Base-by-base conservation (phyloP, 306 rosid species). In the Canavalia gladiata region DNA sequence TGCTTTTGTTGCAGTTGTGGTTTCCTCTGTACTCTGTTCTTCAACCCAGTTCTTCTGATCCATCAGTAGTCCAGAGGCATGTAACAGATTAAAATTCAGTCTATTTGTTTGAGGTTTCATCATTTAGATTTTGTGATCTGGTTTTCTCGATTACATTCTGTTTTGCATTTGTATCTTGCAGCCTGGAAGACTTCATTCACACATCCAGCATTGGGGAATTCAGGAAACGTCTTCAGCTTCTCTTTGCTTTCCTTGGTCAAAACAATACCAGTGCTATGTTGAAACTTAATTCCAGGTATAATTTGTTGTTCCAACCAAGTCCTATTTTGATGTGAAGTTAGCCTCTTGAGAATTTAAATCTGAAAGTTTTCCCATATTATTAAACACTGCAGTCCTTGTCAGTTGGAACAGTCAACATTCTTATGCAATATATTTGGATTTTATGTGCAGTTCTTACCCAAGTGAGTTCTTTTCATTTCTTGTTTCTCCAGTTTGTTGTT, bases 121-220 rank as follows among this genome's bases (percentile, higher is more conserved):
- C 18, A 49, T 47, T 72, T 58, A 18, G 12, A 52, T 51, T 50
- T 78, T 72, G 31, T 63, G 2, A 8, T 55, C 37, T 41, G 6
- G 0, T 86, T 60, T 34, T 75, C n/a, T 83, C 65, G 74, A 74
- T 2, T 85, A 51, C 39, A 58, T 63, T 66, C 59, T 29, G 45
- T 55, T 70, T 62, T 50, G 50, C 69, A 12, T 39, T 31, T 68
- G 59, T 28, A 58, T 64, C 65, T 82, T 89, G 86, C 91, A 95
- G 99, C 83, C 86, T 95, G 81, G 94, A 92, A 86, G 98, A 93
- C 33, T 95, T 93, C 84, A 89, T 95, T 73, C 87, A 84, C 45
- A 90, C 88, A 37, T 95, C 99, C 84, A 93, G 94, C 84, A 83
- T 95, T 81, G 99, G 98, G 74, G 98, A 95, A 86, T 95, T 89